Conservation (phyloP, 495 filamentous ascomycete genomes). For the Bathelium albidoporum region DNA sequence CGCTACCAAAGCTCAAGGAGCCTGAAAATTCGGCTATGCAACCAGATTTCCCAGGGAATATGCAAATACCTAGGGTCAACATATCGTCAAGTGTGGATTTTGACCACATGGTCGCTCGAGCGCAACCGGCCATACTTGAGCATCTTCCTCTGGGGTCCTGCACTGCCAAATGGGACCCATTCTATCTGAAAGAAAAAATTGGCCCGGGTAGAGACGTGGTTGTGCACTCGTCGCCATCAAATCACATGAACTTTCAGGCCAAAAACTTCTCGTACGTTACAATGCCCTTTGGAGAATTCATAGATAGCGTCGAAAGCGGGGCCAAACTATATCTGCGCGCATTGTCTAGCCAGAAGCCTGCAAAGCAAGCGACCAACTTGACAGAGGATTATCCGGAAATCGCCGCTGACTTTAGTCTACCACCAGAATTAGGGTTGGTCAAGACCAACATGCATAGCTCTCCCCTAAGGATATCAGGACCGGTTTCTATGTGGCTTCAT, state of each 20-base stretch:
- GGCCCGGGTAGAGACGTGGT: slow-evolving; percentile 58
- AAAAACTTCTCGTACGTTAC: slow-evolving; percentile 77
- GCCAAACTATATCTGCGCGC: slow-evolving; percentile 66
- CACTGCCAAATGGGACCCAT: slow-evolving; percentile 53
- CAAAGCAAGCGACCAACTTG: slow-evolving; percentile 57
- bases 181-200: slow-evolving; percentile 55
- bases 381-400: slow-evolving; percentile 60
- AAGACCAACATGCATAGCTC: slow-evolving; percentile 62
- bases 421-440: slow-evolving; percentile 50
- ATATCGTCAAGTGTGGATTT: slow-evolving; percentile 42
- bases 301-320: slow-evolving; percentile 50
- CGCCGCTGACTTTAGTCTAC: slow-evolving; percentile 59
- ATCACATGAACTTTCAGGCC: slow-evolving; percentile 64
- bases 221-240: slow-evolving; percentile 54
- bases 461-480: slow-evolving; percentile 67
- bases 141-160: slow-evolving; percentile 58
- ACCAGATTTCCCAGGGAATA: slow-evolving; percentile 10
- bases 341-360: slow-evolving; percentile 56
- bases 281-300: slow-evolving; percentile 57
- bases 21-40: too few relatives aligned
- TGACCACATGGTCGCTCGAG: slow-evolving; percentile 42
- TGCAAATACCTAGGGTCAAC: slow-evolving; percentile 7
- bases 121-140: slow-evolving; percentile 57
- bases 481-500: slow-evolving; percentile 84
- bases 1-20: too few relatives aligned